Evolutionary conservation across 352 stramenopile genomes (phyloP).

Genomic region (Pythium periplocum): DNA sequence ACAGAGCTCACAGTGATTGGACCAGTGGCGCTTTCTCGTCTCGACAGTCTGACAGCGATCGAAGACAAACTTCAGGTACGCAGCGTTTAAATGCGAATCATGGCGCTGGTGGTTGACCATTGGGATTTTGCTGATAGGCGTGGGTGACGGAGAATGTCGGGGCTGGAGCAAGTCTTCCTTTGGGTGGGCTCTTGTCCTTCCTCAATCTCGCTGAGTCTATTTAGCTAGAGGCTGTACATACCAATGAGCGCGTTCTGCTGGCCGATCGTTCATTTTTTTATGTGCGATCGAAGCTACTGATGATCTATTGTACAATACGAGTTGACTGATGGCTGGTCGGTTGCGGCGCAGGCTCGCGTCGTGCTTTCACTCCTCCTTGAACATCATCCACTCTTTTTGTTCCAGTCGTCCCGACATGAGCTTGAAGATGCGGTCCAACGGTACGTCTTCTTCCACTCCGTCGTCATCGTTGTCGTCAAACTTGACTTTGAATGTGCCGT

Average conservation of each 20-base stretch:
- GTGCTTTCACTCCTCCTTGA: conserved; percentile 33
- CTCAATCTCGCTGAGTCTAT: conserved; percentile 40
- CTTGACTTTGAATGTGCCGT: conserved; percentile 62
- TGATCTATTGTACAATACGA: not conserved
- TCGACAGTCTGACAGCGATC: conserved; percentile 47
- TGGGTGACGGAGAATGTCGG: conserved; percentile 49
- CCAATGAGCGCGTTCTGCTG: no score
- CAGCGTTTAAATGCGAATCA: not conserved
- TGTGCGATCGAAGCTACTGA: no score
- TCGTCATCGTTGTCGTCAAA: conserved; percentile 32
- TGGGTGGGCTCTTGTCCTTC: conserved; percentile 42
- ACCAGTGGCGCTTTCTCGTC: conserved; percentile 39
- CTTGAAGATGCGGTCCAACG: conserved; percentile 42
- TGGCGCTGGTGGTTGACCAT: not conserved
- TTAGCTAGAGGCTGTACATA: conserved; percentile 17
- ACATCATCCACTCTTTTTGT: conserved; percentile 74
- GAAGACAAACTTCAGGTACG: conserved; percentile 51
- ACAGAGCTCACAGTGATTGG: conserved; percentile 31
- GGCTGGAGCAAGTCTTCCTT: conserved; percentile 21
- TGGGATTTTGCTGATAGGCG: conserved; percentile 9
- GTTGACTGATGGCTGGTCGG: not conserved
- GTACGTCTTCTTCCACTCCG: conserved; percentile 47
- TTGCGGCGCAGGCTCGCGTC: no score
- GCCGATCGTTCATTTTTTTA: no score
- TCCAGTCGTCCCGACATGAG: conserved; percentile 62